Conservation (phyloP, 2,329 filamentous ascomycete genomes). For the Rhexocercosporidium sp. region DNA sequence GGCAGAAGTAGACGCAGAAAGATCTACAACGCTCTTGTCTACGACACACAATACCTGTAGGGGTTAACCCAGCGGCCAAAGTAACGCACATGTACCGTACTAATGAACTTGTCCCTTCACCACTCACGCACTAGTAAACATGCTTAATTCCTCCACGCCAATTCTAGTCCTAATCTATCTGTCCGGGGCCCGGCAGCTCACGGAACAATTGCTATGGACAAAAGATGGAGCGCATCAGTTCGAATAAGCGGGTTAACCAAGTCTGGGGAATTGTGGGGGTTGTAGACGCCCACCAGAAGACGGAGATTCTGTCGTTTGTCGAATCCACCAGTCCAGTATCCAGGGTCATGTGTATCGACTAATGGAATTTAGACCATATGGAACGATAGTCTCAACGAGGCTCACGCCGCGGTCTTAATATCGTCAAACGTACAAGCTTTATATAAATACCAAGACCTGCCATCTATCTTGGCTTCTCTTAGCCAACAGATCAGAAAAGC, state of each 20-base stretch:
- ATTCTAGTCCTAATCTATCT: not conserved
- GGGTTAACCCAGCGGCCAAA: too few relatives aligned
- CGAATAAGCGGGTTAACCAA: not conserved
- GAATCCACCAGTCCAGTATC: constrained; percentile 5
- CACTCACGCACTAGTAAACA: not conserved
- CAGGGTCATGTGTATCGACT: not conserved
- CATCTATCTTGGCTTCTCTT: not conserved
- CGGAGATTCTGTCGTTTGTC: constrained; percentile 2
- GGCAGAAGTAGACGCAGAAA: too few relatives aligned
- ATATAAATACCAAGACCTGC: constrained; percentile 9
- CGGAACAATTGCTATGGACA: not conserved
- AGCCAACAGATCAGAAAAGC: not conserved
- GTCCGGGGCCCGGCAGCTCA: not conserved
- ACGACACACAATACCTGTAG: too few relatives aligned
- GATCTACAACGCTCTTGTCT: too few relatives aligned
- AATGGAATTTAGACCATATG: too few relatives aligned
- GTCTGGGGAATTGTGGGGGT: not conserved
- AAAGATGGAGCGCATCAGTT: not conserved
- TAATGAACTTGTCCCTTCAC: too few relatives aligned
- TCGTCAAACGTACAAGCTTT: not conserved
- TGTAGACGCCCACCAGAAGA: too few relatives aligned
- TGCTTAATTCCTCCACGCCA: constrained; percentile 3
- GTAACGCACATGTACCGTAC: too few relatives aligned
- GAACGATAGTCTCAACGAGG: not conserved
- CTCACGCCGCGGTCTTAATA: not conserved